Evolutionary conservation across 805 yeast genomes (phyloP).

Genomic region (Starmerella geochares): DNA sequence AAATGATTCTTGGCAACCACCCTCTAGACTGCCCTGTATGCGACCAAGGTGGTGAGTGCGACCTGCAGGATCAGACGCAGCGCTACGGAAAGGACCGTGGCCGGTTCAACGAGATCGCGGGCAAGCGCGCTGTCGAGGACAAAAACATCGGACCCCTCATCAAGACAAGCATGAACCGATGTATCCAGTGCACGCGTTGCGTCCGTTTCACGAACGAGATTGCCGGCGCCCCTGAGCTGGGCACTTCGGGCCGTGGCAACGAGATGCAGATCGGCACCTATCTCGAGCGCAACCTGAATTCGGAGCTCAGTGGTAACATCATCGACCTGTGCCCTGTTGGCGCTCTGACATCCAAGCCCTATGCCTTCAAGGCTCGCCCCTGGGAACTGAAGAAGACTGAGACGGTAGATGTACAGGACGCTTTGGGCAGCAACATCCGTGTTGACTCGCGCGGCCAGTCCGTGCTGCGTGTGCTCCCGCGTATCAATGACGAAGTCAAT

Average conservation of each 20-base stretch:
- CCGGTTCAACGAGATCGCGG: conserved; percentile 67
- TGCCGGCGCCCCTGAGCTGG: conserved; percentile 88
- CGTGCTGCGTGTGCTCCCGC: conserved; percentile 77
- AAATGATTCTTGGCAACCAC: conserved; percentile 77
- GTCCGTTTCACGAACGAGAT: conserved; percentile 81
- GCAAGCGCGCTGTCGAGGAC: conserved; percentile 84
- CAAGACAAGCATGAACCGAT: conserved; percentile 84
- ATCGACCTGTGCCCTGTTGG: conserved; percentile 88
- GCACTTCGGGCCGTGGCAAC: conserved; percentile 82
- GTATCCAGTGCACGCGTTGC: conserved; percentile 87
- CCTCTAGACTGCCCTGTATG: conserved; percentile 89
- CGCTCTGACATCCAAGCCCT: conserved; percentile 80
- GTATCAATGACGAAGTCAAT: conserved; percentile 74
- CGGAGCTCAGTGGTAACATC: conserved; percentile 78
- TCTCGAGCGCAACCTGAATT: conserved; percentile 70
- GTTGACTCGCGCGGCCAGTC: conserved; percentile 81
- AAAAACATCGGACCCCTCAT: conserved; percentile 83
- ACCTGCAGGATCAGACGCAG: conserved; percentile 75
- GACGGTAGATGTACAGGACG: conserved; percentile 75
- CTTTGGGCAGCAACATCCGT: conserved; percentile 68
- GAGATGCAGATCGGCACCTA: conserved; percentile 88
- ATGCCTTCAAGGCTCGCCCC: conserved; percentile 85
- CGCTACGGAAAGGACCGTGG: conserved; percentile 82
- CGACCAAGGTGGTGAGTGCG: conserved; percentile 94
- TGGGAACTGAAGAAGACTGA: conserved; percentile 90